phyloP scores from a whole-genome alignment of 352 stramenopile species.

The Peronosclerospora sorghi region DNA sequence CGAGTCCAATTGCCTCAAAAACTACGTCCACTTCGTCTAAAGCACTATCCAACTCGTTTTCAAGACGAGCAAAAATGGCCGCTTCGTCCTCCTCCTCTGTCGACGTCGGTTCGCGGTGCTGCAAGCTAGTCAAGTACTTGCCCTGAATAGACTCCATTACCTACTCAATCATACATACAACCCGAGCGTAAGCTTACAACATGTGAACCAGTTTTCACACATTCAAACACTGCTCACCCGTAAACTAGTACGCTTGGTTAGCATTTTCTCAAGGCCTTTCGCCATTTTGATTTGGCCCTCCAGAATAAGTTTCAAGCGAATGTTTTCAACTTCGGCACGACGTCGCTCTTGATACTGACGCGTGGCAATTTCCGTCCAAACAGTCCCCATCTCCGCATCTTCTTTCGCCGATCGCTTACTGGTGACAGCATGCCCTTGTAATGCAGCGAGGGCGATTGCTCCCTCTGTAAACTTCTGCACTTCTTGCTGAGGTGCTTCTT shows the following conservation, averaged over 20 bases:
- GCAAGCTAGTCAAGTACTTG: slow-evolving; percentile 27
- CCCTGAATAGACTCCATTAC: slow-evolving; percentile 41
- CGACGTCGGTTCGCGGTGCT: slow-evolving; percentile 27
- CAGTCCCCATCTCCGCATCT: slow-evolving; percentile 24
- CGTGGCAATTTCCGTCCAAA: slow-evolving; percentile 45
- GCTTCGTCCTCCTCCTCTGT: slow-evolving; percentile 31
- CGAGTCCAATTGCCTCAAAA: slow-evolving; percentile 39
- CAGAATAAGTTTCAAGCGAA: slow-evolving; percentile 41
- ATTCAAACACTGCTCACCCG: slow-evolving; percentile 14
- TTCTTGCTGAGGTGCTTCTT: slow-evolving; percentile 7
- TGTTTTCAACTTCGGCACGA: slow-evolving; percentile 44
- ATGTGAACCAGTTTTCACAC: slow-evolving; percentile 8
- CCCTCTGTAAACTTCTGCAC: slow-evolving; percentile 12
- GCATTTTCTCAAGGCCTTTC: slow-evolving; percentile 46
- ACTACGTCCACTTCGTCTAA: slow-evolving; percentile 35
- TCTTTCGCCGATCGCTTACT: slow-evolving; percentile 13
- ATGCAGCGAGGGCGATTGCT: slow-evolving; percentile 12
- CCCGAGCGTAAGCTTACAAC: slow-evolving; percentile 6
- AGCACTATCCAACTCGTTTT: slow-evolving; percentile 29
- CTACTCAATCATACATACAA: slow-evolving; percentile 19
- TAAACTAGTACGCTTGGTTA: slow-evolving; percentile 40
- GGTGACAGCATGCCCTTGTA: slow-evolving; percentile 10
- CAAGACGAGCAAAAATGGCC: slow-evolving; percentile 36
- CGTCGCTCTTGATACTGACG: slow-evolving; percentile 39
- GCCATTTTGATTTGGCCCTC: slow-evolving; percentile 62